Evolutionary conservation across 2,329 filamentous ascomycete species (phyloP).

Genomic region (Cladosporium sp.): DNA sequence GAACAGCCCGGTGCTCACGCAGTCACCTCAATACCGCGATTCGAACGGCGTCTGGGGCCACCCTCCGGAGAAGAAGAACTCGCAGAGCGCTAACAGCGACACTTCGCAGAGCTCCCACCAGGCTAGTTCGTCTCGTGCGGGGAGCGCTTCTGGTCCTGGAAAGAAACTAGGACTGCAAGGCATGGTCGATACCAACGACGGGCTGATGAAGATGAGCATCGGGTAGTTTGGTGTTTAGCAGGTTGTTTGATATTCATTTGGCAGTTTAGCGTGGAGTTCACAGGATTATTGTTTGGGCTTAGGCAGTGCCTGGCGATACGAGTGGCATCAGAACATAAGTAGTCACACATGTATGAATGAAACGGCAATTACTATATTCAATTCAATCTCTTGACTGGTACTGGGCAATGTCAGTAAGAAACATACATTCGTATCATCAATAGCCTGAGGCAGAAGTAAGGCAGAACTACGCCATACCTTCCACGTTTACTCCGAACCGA

Average conservation of each 20-base stretch:
- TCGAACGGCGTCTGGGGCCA: constrained; percentile 66
- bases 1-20: constrained; percentile 78
- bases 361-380: background rate
- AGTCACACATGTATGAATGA: constrained; percentile 1
- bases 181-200: constrained; percentile 94
- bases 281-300: background rate
- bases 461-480: background rate
- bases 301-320: background rate
- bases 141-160: constrained; percentile 20
- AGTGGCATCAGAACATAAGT: background rate
- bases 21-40: constrained; percentile 78
- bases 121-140: constrained; percentile 4
- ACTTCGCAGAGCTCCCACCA: constrained; percentile 41
- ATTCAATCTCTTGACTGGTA: background rate
- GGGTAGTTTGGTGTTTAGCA: constrained; percentile 56
- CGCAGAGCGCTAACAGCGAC: constrained; percentile 38
- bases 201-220: constrained; percentile 95
- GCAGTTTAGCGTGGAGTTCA: constrained; percentile 9
- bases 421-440: too few species aligned
- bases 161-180: constrained; percentile 80
- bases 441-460: background rate
- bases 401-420: too few species aligned
- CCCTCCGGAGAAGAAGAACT: constrained; percentile 52
- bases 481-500: background rate
- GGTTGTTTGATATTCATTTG: background rate